Percentiles rank a stretch among this genome's conserved stretches.
These are phyloP conservation scores for Neonectria punicea DNA, from an alignment of 2,329 filamentous ascomycete genomes.

Conservation along the genomic window DNA sequence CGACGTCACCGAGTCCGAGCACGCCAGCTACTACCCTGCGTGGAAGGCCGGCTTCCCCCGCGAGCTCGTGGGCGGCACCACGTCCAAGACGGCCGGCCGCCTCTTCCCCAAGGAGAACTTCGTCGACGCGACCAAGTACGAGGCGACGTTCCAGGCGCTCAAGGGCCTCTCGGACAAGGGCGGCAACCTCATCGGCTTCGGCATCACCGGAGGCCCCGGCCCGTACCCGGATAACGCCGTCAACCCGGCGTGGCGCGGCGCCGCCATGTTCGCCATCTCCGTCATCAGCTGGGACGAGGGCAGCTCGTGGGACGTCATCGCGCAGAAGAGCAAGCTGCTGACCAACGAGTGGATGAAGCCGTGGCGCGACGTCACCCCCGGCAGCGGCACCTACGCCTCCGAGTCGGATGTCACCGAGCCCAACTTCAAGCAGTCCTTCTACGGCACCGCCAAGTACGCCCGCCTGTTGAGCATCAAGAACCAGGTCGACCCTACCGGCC, in stretches of 20 bases:
- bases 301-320: constrained; percentile 25
- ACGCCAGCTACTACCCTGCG: constrained; percentile 32
- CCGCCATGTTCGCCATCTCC: constrained; percentile 51
- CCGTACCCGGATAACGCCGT: constrained; percentile 54
- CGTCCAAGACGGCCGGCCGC: constrained; percentile 36
- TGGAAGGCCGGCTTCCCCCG: constrained; percentile 37
- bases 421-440: constrained; percentile 37
- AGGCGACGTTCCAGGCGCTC: constrained; percentile 49
- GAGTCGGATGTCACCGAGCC: constrained; percentile 37
- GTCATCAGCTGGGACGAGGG: constrained; percentile 45
- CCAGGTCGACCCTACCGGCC: constrained; percentile 28
- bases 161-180: constrained; percentile 53
- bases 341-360: constrained; percentile 42
- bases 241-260: constrained; percentile 61
- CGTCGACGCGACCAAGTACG: constrained; percentile 40
- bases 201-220: constrained; percentile 47
- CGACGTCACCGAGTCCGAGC: constrained; percentile 26
- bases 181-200: constrained; percentile 54
- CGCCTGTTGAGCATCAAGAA: constrained; percentile 35
- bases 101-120: constrained; percentile 37
- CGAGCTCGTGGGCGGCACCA: constrained; percentile 25
- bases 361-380: constrained; percentile 37
- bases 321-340: constrained; percentile 30
- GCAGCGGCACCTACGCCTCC: constrained; percentile 34
- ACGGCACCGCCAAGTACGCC: constrained; percentile 33